Base-by-base conservation (phyloP, 2,329 filamentous ascomycete genomes). In the Neurospora sp. region DNA sequence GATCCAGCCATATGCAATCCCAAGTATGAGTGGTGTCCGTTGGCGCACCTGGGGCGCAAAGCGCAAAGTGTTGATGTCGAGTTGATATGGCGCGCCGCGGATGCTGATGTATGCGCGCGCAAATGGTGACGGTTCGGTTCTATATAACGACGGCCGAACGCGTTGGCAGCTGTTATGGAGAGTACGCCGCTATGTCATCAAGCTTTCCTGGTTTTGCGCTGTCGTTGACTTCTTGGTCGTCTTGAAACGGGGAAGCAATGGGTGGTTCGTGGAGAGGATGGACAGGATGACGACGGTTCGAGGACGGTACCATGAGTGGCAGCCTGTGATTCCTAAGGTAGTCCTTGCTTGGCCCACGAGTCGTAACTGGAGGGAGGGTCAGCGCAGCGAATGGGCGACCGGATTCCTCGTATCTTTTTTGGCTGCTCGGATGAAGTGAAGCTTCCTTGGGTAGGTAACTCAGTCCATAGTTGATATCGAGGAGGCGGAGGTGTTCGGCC, bases 1-100 rank as follows among this genome's bases (percentile, higher is more conserved):
- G 74, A 73, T 67, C 74, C 74, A 46, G 72, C 66, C 74, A 75
- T 75, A 9, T 36, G 13, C 28, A 17, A 15, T 17, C 52, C 13
- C 52, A 17, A 10, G 23, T 62, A 62, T 62, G 52, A 8, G 17
- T 17, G 28, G 23, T 36, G 23, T 36, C 15, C 15, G 15, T 62
- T 8, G 52, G 52, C 52, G 28, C 52, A 62, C 52, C 15, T 9
- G 52, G 23, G 23, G 52, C 52, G 52, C 52, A 62, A 62, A 33
- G 15, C 52, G 52, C 52, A 62, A 17, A 62, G 52, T 33, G 13
- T 3, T 62, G 52, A 36, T 33, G 52, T 33, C 52, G 23, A 11
- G 52, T 17, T 62, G 28, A 1, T 62, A 33, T 9, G 15, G 28
- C 52, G 52, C 52, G 52, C 15, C 23, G 52, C 13, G 28, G 23